Conservation (phyloP, 306 rosid genomes). For the Argentina anserina region DNA sequence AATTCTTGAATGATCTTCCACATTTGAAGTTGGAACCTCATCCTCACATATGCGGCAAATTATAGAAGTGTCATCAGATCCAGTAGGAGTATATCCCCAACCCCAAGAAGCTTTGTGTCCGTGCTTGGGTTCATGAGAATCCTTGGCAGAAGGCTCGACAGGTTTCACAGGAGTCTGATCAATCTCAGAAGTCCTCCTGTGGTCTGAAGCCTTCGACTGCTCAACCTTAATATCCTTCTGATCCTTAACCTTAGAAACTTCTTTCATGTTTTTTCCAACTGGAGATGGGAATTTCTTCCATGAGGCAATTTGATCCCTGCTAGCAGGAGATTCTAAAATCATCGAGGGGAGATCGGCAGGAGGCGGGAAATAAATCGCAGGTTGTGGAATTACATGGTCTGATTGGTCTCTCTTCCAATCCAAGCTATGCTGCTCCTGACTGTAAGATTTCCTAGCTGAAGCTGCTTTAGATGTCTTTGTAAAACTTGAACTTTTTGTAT, state of each 20-base stretch:
- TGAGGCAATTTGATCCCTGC: conserved; percentile 75
- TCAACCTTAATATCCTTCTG: conserved; percentile 57
- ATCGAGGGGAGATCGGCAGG: conserved; percentile 48
- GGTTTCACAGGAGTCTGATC: conserved; percentile 58
- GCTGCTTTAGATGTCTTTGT: conserved; percentile 50
- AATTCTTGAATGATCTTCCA: conserved; percentile 93
- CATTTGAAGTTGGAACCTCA: conserved; percentile 83
- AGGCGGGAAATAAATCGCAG: conserved; percentile 34
- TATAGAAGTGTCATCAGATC: conserved; percentile 71
- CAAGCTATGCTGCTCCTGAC: conserved; percentile 77
- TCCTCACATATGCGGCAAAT: conserved; percentile 99
- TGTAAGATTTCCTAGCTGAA: conserved; percentile 73
- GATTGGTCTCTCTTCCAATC: conserved; percentile 77
- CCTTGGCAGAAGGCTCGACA: conserved; percentile 60
- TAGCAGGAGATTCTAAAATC: conserved; percentile 48
- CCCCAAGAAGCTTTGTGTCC: conserved; percentile 90
- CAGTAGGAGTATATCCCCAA: conserved; percentile 74
- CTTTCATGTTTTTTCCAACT: conserved; percentile 47
- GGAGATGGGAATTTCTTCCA: conserved; percentile 92
- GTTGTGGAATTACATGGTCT: conserved; percentile 23
- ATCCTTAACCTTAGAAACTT: conserved; percentile 52
- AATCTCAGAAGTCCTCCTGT: conserved; percentile 45
- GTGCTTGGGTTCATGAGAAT: conserved; percentile 82
- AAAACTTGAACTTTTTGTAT: conserved; percentile 48
- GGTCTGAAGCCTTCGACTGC: conserved; percentile 45